Conservation (phyloP, 75 land plant species). For the Chamaecyparis obtusa region DNA sequence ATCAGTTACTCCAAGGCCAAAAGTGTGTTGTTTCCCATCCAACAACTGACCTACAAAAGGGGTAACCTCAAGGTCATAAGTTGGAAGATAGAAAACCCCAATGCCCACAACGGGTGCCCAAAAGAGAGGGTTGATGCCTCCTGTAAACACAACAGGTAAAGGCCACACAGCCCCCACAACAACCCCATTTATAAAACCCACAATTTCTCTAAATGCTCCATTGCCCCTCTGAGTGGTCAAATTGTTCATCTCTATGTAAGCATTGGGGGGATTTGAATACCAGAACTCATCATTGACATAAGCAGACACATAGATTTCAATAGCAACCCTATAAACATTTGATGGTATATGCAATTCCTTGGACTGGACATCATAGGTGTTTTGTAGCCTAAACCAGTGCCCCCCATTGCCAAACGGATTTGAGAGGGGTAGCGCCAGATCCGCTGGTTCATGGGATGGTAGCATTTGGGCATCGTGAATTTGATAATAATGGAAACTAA, state of each 20-base stretch:
- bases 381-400: constrained; percentile 57
- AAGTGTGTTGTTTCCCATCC: constrained; percentile 40
- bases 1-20: constrained; percentile 42
- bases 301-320: constrained; percentile 68
- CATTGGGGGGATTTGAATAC: constrained; percentile 78
- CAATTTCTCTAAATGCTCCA: constrained; percentile 64
- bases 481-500: constrained; percentile 38
- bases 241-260: constrained; percentile 54
- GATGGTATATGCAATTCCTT: constrained; percentile 30
- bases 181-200: constrained; percentile 43
- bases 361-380: constrained; percentile 18
- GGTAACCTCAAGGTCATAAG: constrained; percentile 66
- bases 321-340: constrained; percentile 40
- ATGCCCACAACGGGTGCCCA: constrained; percentile 75
- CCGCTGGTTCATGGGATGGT: constrained; percentile 33
- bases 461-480: background rate
- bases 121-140: constrained; percentile 70
- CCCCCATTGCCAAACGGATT: constrained; percentile 23
- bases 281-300: constrained; percentile 79
- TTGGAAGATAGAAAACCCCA: constrained; percentile 70
- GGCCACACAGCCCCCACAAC: constrained; percentile 57
- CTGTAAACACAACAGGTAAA: constrained; percentile 71
- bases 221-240: constrained; percentile 46
- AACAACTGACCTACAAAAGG: constrained; percentile 64
- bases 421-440: constrained; percentile 61